phyloP scores from a whole-genome alignment of 176 grass and related monocot species.

The Zizania latifolia region DNA sequence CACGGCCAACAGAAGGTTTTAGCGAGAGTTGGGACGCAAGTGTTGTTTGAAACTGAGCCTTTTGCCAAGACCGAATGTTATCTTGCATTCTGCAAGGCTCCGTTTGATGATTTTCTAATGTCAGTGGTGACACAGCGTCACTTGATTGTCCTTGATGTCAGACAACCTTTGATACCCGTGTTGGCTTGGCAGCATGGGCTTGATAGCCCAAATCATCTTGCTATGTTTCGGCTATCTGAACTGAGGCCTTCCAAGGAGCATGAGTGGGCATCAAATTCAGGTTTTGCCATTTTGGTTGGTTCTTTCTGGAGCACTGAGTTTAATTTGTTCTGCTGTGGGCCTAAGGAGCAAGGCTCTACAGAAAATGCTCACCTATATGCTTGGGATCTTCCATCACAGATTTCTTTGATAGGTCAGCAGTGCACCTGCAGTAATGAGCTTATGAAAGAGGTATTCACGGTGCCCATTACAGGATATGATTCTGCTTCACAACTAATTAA shows the following conservation, averaged over 20 bases:
- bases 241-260: slow-evolving; percentile 48
- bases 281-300: slow-evolving; percentile 74
- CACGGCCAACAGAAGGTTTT: slow-evolving; percentile 30
- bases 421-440: slow-evolving; percentile 23
- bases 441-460: slow-evolving; percentile 44
- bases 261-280: slow-evolving; percentile 42
- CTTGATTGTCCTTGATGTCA: slow-evolving; percentile 62
- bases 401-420: slow-evolving; percentile 42
- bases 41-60: slow-evolving; percentile 38
- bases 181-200: slow-evolving; percentile 68
- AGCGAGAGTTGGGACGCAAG: slow-evolving; percentile 33
- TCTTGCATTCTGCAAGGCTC: slow-evolving; percentile 70
- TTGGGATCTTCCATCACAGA: slow-evolving; percentile 58
- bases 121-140: slow-evolving; percentile 47
- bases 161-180: slow-evolving; percentile 41
- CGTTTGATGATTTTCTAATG: slow-evolving; percentile 59
- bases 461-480: slow-evolving; percentile 22
- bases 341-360: slow-evolving; percentile 27
- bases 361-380: slow-evolving; percentile 39
- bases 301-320: slow-evolving; percentile 48
- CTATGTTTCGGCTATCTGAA: slow-evolving; percentile 64
- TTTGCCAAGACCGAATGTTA: slow-evolving; percentile 28
- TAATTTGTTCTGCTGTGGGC: slow-evolving; percentile 64
- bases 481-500: slow-evolving; percentile 19
- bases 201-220: slow-evolving; percentile 44